A percentile compares a stretch with the other conserved stretches of the same genome.
Evolutionary conservation across 176 grass and related monocot genomes (phyloP).

Genomic region (Typha latifolia): DNA sequence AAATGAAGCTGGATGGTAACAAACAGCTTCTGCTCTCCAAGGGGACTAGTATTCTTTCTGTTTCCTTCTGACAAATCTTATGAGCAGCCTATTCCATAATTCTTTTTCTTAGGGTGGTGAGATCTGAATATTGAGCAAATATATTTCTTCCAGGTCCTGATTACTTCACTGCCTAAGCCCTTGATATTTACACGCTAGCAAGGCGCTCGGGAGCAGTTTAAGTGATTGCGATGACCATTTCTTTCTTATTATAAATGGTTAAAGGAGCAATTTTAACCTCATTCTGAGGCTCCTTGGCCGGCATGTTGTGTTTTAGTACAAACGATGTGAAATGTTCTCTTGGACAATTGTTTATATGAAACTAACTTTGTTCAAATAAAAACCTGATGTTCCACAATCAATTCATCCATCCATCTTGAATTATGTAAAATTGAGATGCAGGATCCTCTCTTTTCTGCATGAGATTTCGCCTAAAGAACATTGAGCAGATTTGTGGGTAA

Average conservation of each 20-base stretch:
- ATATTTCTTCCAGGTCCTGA: constrained; percentile 9
- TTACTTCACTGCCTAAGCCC: constrained; percentile 5
- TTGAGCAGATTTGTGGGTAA: too few relatives aligned
- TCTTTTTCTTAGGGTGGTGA: constrained; percentile 20
- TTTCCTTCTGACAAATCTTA: constrained; percentile 25
- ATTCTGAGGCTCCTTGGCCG: constrained; percentile 19
- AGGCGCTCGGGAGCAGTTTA: constrained; percentile 13
- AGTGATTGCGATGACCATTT: constrained; percentile 13
- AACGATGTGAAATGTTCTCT: not conserved
- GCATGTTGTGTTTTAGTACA: not conserved
- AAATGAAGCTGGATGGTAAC: constrained; percentile 11
- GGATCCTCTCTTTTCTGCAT: too few relatives aligned
- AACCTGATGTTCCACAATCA: too few relatives aligned
- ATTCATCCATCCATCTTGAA: too few relatives aligned
- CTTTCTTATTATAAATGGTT: constrained; percentile 27
- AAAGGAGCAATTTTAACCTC: constrained; percentile 23
- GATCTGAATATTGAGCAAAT: constrained; percentile 18
- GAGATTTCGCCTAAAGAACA: too few relatives aligned
- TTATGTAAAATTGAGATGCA: too few relatives aligned
- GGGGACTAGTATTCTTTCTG: constrained; percentile 2
- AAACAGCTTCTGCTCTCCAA: not conserved
- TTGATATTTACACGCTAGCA: not conserved
- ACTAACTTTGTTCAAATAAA: not conserved
- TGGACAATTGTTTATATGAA: not conserved
- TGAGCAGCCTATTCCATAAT: constrained; percentile 24